Evolutionary conservation across 192 early-diverging fungal species (phyloP).

Genomic region (Mortierella claussenii): DNA sequence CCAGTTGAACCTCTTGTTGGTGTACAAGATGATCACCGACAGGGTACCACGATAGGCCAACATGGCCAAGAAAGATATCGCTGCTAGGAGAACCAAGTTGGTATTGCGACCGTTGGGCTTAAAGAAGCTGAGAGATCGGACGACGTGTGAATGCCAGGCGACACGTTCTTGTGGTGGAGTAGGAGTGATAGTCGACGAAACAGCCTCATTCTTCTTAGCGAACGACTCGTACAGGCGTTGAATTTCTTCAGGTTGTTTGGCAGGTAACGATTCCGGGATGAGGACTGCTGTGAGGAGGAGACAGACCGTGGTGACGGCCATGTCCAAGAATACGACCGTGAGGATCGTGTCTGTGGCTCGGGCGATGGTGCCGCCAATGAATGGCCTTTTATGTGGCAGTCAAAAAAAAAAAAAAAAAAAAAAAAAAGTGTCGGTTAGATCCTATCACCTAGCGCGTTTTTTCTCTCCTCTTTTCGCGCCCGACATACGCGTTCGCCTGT

Average conservation of each 20-base stretch:
- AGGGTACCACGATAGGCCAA: constrained; percentile 30
- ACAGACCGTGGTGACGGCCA: neutral
- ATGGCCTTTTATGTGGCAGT: constrained; percentile 22
- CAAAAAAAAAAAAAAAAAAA: neutral
- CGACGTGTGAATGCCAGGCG: constrained; percentile 34
- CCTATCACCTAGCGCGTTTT: too few relatives aligned
- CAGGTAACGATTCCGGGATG: constrained; percentile 38
- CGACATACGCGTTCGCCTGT: neutral
- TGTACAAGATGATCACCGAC: constrained; percentile 52
- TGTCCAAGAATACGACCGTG: constrained; percentile 32
- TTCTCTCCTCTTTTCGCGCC: too few relatives aligned
- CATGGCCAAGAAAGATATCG: constrained; percentile 34
- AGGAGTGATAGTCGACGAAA: neutral
- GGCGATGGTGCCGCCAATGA: constrained; percentile 18
- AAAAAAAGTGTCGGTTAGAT: constrained; percentile 1
- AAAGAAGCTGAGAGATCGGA: constrained; percentile 26
- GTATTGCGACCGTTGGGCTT: constrained; percentile 51
- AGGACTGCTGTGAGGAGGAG: constrained; percentile 21
- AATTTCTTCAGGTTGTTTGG: constrained; percentile 12
- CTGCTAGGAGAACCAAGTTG: constrained; percentile 34
- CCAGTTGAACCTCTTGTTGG: constrained; percentile 58
- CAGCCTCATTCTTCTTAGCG: neutral
- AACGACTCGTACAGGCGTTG: constrained; percentile 1
- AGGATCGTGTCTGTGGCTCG: constrained; percentile 23
- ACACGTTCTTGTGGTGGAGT: constrained; percentile 5